Conservation (phyloP, 139 green algal species). For the Limnomonas spitsbergensis region DNA sequence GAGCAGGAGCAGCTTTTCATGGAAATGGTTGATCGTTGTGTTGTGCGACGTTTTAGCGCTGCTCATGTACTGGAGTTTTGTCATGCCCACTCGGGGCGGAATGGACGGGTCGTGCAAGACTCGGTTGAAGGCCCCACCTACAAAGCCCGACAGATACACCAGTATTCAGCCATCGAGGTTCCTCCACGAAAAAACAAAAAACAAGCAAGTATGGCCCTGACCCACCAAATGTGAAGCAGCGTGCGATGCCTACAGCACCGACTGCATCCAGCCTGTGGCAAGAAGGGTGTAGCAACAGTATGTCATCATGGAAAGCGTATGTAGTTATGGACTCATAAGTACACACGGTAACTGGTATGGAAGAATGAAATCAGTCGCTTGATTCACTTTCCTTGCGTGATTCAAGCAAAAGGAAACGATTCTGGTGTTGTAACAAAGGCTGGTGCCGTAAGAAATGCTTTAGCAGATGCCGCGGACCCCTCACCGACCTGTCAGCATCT, state of each 20-base stretch:
- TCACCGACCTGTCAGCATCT: constrained; percentile 65
- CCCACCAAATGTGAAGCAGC: constrained; percentile 76
- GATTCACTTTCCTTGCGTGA: too few species aligned
- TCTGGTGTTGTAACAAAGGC: too few species aligned
- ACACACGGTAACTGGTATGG: too few species aligned
- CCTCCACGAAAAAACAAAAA: too few species aligned
- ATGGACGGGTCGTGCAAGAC: constrained; percentile 61
- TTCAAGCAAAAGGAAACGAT: too few species aligned
- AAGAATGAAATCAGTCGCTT: too few species aligned
- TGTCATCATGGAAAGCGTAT: background rate
- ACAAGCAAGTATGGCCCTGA: too few species aligned
- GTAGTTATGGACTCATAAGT: too few species aligned
- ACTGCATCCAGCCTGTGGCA: constrained; percentile 71
- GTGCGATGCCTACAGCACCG: constrained; percentile 71
- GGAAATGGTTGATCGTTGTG: constrained; percentile 81
- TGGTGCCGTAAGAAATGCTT: background rate
- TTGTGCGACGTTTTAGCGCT: constrained; percentile 4
- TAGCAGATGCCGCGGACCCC: background rate
- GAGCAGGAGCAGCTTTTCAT: constrained; percentile 77
- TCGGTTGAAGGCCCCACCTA: constrained; percentile 43
- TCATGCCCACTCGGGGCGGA: constrained; percentile 38
- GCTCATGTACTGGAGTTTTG: constrained; percentile 57
- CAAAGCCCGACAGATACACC: background rate
- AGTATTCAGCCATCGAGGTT: background rate
- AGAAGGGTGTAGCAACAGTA: too few species aligned